These are phyloP conservation scores for Ustilago tritici DNA, from an alignment of 1,284 basidiomycete species.

Conservation along the genomic window DNA sequence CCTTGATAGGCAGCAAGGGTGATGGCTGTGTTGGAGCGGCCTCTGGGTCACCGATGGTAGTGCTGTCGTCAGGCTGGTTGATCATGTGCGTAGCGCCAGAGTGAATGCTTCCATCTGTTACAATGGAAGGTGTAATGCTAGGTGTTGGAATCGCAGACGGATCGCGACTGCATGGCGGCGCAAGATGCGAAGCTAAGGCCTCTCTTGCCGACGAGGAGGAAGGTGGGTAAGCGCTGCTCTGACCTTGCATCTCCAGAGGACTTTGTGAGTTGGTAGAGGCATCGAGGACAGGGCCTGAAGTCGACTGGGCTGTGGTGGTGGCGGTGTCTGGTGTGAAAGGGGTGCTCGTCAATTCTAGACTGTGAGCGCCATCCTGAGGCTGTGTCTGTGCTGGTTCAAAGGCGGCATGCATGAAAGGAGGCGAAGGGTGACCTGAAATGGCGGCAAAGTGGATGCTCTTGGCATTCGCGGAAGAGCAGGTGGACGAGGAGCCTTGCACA, in stretches of 20 bases:
- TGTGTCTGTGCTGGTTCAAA: neutral
- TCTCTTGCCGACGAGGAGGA: neutral
- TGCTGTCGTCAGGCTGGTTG: neutral
- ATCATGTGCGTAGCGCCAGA: neutral
- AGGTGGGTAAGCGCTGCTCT: neutral
- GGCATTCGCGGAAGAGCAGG: constrained; percentile 20
- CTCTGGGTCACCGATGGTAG: neutral
- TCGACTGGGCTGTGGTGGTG: neutral
- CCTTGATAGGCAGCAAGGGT: neutral
- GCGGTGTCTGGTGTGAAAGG: neutral
- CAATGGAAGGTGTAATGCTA: constrained; percentile 10
- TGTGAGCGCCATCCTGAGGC: neutral
- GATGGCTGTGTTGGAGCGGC: neutral
- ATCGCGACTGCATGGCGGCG: neutral
- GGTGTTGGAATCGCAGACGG: neutral
- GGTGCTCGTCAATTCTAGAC: neutral
- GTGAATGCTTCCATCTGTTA: neutral
- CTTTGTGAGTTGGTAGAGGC: constrained; percentile 1
- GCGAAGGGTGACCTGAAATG: neutral
- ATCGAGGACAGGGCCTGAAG: neutral
- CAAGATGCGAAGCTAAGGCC: neutral
- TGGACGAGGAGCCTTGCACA: constrained; percentile 17
- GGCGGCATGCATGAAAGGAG: constrained; percentile 5
- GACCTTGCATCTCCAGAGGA: neutral
- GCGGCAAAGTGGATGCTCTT: constrained; percentile 18